These are phyloP conservation scores for Omphalea diandra DNA, from an alignment of 441 rosid genomes.

Conservation along the genomic window DNA sequence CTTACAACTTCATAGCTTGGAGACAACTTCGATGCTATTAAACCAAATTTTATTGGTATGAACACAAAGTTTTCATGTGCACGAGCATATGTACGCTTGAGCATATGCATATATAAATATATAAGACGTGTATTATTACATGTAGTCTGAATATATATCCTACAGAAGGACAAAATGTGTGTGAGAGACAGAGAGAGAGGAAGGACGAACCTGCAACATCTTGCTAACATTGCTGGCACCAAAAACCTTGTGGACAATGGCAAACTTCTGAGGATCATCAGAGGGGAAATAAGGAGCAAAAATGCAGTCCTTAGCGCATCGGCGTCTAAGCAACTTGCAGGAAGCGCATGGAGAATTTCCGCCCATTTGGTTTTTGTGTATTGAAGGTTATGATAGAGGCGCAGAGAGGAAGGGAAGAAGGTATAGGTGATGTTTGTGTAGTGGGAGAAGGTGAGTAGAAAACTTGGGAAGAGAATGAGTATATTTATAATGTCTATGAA, in stretches of 20 bases:
- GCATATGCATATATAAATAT: background rate
- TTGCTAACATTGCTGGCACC: conserved; percentile 96
- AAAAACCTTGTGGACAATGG: conserved; percentile 89
- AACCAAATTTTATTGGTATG: too few species aligned
- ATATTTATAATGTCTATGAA: conserved; percentile 34
- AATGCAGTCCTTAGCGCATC: conserved; percentile 86
- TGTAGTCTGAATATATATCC: background rate
- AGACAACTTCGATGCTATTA: too few species aligned
- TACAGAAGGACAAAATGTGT: background rate
- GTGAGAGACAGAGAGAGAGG: conserved; percentile 9
- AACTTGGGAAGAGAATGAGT: conserved; percentile 24
- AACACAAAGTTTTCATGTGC: too few species aligned
- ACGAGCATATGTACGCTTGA: background rate
- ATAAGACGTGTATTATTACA: background rate
- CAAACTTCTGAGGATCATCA: conserved; percentile 86
- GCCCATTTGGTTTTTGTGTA: conserved; percentile 26
- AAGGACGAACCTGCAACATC: conserved; percentile 74
- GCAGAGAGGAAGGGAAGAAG: background rate
- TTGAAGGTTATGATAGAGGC: background rate
- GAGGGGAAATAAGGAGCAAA: conserved; percentile 96
- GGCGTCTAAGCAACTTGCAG: conserved; percentile 82
- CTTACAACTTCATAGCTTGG: too few species aligned
- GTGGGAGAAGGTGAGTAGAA: background rate
- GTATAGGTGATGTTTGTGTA: background rate
- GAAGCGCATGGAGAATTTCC: conserved; percentile 89